phyloP scores from a whole-genome alignment of 1,139 yeast genomes.

The Yamadazyma conglobata region DNA sequence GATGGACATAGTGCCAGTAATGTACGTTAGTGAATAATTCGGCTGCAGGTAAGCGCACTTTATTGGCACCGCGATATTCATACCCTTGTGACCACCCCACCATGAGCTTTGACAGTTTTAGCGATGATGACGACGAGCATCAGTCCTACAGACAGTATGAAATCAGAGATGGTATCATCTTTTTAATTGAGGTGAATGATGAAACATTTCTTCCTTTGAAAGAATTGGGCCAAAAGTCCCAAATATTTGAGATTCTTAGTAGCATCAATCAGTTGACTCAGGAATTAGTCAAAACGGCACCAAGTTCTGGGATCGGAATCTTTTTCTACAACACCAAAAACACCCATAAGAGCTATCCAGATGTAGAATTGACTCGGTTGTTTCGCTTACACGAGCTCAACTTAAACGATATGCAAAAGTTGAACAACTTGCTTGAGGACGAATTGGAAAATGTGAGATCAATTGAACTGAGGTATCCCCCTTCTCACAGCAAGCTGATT shows the following conservation, averaged over 20 bases:
- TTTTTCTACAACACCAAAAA: conserved; percentile 52
- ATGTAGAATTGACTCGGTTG: conserved; percentile 28
- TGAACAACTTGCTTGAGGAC: conserved; percentile 33
- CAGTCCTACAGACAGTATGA: conserved; percentile 39
- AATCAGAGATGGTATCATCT: conserved; percentile 59
- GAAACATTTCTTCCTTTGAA: conserved; percentile 38
- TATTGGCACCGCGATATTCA: no score
- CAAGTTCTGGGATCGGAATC: conserved; percentile 65
- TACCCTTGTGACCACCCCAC: no score
- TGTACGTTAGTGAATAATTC: no score
- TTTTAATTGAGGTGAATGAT: conserved; percentile 58
- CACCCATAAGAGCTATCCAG: conserved; percentile 25
- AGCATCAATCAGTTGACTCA: conserved; percentile 55
- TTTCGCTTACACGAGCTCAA: conserved; percentile 37
- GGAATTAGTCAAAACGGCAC: conserved; percentile 55
- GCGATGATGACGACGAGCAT: conserved; percentile 14
- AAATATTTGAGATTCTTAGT: conserved; percentile 49
- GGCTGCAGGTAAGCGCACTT: no score
- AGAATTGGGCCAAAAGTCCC: conserved; percentile 35
- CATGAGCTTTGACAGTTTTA: conserved; percentile 1
- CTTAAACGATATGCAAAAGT: conserved; percentile 37
- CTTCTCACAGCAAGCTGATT: conserved; percentile 30
- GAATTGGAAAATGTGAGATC: conserved; percentile 17
- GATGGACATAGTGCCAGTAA: conserved; percentile 68
- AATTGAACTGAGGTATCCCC: conserved; percentile 12